phyloP scores from a whole-genome alignment of 2,329 filamentous ascomycete genomes.

The Coccinonectria pachysandricola region DNA sequence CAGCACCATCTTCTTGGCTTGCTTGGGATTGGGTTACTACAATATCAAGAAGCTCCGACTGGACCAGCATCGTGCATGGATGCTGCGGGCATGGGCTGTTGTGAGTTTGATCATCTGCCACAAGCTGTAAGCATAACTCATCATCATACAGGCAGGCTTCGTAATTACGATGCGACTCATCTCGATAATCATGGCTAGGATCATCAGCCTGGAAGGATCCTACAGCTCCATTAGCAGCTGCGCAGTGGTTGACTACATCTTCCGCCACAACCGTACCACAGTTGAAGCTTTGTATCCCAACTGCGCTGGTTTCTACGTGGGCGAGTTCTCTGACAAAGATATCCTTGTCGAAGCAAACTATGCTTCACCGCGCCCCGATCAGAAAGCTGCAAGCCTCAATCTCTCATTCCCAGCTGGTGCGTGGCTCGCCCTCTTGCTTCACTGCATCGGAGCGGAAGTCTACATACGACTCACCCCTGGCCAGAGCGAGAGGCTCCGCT shows the following conservation, averaged over 20 bases:
- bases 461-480: constrained; percentile 42
- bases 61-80: constrained; percentile 54
- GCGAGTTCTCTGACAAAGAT: constrained; percentile 5
- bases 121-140: no score
- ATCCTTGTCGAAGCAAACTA: constrained; percentile 24
- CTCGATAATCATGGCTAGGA: constrained; percentile 29
- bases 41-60: constrained; percentile 52
- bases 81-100: constrained; percentile 45
- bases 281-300: constrained; percentile 31
- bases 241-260: constrained; percentile 35
- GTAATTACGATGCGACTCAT: constrained; percentile 44
- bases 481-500: constrained; percentile 42
- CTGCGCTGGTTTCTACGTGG: constrained; percentile 30
- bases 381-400: constrained; percentile 33
- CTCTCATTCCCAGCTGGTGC: constrained; percentile 39
- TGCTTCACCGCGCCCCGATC: constrained; percentile 14
- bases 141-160: constrained; percentile 37
- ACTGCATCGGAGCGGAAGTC: constrained; percentile 37
- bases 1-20: constrained; percentile 32
- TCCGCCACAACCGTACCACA: constrained; percentile 15
- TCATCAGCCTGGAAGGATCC: constrained; percentile 23
- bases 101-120: constrained; percentile 17
- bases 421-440: constrained; percentile 43
- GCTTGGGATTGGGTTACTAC: constrained; percentile 36
- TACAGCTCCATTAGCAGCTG: constrained; percentile 30